Percentiles rank a stretch among this genome's conserved stretches.
Conservation (phyloP, 768 basidiomycete species). For the Terana coerulea region DNA sequence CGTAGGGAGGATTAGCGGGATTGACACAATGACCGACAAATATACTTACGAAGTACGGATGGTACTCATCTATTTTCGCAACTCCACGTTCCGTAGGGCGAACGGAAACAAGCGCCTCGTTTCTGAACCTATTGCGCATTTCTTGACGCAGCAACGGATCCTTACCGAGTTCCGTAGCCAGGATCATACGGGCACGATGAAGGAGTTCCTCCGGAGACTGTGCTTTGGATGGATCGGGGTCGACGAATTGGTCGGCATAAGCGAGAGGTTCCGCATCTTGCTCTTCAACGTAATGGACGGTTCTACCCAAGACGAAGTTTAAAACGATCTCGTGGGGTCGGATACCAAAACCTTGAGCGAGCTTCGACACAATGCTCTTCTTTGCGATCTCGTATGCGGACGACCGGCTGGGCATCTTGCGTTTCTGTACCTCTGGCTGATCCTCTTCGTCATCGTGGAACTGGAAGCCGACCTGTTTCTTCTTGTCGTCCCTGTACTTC, state of each 20-base stretch:
- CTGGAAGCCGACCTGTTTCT: slow-evolving; percentile 46
- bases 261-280: slow-evolving; percentile 74
- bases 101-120: slow-evolving; percentile 72
- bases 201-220: slow-evolving; percentile 66
- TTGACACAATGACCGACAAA: neutral
- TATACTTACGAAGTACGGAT: slow-evolving; percentile 63
- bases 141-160: slow-evolving; percentile 84
- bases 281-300: slow-evolving; percentile 73
- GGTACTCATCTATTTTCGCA: slow-evolving; percentile 69
- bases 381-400: slow-evolving; percentile 84
- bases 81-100: slow-evolving; percentile 86
- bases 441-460: slow-evolving; percentile 68
- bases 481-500: slow-evolving; percentile 76
- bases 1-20: neutral
- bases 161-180: slow-evolving; percentile 88
- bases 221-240: slow-evolving; percentile 57
- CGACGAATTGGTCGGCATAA: slow-evolving; percentile 84
- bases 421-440: slow-evolving; percentile 48
- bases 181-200: slow-evolving; percentile 72
- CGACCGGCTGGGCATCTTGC: slow-evolving; percentile 79
- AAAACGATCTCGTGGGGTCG: slow-evolving; percentile 78
- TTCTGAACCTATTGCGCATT: slow-evolving; percentile 71
- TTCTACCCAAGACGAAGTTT: slow-evolving; percentile 65
- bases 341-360: slow-evolving; percentile 90
- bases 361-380: slow-evolving; percentile 67